phyloP scores from a whole-genome alignment of 129 eudicot genomes.

The Silybum marianum region DNA sequence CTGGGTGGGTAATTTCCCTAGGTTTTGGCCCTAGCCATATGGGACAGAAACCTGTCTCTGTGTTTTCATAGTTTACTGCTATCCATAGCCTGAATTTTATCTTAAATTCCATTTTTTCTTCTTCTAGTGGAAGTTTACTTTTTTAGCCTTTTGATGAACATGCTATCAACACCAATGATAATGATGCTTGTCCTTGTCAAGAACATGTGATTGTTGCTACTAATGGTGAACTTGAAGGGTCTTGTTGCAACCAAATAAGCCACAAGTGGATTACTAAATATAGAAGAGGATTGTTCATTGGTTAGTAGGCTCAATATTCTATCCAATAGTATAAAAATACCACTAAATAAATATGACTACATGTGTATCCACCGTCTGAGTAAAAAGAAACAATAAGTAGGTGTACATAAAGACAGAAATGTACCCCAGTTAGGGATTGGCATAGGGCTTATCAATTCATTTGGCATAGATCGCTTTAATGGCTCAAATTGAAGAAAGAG shows the following conservation, averaged over 20 bases:
- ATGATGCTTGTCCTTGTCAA: background rate
- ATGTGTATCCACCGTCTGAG: background rate
- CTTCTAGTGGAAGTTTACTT: background rate
- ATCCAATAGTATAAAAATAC: background rate
- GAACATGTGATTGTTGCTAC: constrained; percentile 3
- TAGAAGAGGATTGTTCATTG: background rate
- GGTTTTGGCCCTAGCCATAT: background rate
- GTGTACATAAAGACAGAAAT: background rate
- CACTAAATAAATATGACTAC: background rate
- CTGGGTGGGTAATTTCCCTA: background rate
- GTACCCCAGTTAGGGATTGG: background rate
- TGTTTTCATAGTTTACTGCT: background rate
- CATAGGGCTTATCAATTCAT: background rate
- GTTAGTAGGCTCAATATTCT: background rate
- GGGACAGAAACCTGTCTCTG: background rate
- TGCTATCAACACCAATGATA: background rate
- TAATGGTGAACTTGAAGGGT: background rate
- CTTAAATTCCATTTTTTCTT: background rate
- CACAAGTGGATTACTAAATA: background rate
- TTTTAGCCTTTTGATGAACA: background rate
- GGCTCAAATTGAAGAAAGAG: background rate
- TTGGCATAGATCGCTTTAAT: background rate
- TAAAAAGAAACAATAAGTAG: too few relatives aligned
- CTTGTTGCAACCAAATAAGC: background rate
- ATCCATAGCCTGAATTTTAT: background rate